phyloP scores from a whole-genome alignment of 225 moss, liverwort and hornwort genomes.

The Bryoerythrophyllum caledonicum region DNA sequence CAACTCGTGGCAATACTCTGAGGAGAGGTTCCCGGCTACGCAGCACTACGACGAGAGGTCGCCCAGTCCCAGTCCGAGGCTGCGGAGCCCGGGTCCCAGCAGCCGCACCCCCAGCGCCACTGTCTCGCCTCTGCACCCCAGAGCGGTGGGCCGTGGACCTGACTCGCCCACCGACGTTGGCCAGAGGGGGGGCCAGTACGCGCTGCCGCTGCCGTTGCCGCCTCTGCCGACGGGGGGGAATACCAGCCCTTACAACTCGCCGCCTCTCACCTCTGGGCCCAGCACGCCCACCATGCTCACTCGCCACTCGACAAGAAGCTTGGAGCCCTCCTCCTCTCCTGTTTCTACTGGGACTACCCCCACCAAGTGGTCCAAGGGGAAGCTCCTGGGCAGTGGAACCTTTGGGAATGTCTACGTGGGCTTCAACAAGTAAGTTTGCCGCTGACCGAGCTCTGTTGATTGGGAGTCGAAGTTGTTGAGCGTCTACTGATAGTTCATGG shows the following conservation, averaged over 20 bases:
- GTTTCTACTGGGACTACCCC: conserved; percentile 33
- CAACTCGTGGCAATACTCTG: conserved; percentile 69
- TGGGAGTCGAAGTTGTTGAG: background rate
- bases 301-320: conserved; percentile 44
- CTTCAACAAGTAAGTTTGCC: conserved; percentile 72
- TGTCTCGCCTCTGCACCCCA: conserved; percentile 81
- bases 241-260: conserved; percentile 60
- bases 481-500: conserved; percentile 2
- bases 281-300: conserved; percentile 50
- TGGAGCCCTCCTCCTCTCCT: conserved; percentile 38
- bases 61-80: conserved; percentile 80
- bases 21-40: conserved; percentile 52
- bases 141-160: conserved; percentile 45
- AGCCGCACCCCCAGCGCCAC: conserved; percentile 72
- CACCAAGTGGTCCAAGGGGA: conserved; percentile 90
- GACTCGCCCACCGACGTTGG: conserved; percentile 71
- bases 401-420: conserved; percentile 98
- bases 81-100: conserved; percentile 80
- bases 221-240: conserved; percentile 48
- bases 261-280: conserved; percentile 51
- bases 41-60: conserved; percentile 61
- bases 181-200: conserved; percentile 41
- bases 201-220: conserved; percentile 82
- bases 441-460: background rate
- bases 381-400: conserved; percentile 88